A percentile compares a stretch with the other conserved stretches of the same genome.
phyloP scores from a whole-genome alignment of 2,329 filamentous ascomycete species.

The Lachnellula hyalina region DNA sequence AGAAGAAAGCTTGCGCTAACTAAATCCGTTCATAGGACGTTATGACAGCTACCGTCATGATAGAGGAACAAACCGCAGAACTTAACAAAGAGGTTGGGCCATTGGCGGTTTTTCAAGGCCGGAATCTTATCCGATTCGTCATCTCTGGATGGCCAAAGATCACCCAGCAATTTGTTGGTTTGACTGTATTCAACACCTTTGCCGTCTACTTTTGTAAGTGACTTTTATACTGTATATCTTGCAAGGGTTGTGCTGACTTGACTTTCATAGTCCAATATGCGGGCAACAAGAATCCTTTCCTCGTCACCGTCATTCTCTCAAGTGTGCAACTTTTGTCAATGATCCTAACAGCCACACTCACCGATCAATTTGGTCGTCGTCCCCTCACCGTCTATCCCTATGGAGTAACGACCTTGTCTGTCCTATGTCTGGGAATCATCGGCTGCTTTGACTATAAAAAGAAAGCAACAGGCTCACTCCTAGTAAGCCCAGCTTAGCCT shows the following conservation, averaged over 20 bases:
- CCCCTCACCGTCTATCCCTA: conserved; percentile 38
- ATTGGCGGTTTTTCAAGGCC: conserved; percentile 31
- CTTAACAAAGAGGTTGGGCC: conserved; percentile 25
- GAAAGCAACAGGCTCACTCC: conserved; percentile 32
- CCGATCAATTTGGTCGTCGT: conserved; percentile 34
- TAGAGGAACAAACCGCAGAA: conserved; percentile 24
- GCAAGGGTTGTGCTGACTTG: background rate
- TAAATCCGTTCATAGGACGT: conserved; percentile 9
- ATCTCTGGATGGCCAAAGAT: conserved; percentile 27
- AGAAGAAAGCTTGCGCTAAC: background rate
- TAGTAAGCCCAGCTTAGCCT: conserved; percentile 25
- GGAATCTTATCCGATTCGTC: conserved; percentile 29
- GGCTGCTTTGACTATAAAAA: conserved; percentile 37
- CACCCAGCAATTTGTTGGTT: conserved; percentile 18
- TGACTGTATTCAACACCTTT: conserved; percentile 20
- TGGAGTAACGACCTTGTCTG: conserved; percentile 33
- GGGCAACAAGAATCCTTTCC: conserved; percentile 37
- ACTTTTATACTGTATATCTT: background rate
- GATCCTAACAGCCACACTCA: conserved; percentile 33
- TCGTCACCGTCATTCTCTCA: conserved; percentile 38
- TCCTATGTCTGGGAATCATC: conserved; percentile 36
- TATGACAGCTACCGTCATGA: conserved; percentile 20
- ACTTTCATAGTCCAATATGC: conserved; percentile 34
- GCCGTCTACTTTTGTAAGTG: conserved; percentile 12
- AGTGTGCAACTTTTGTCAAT: conserved; percentile 39